Conservation (phyloP, 257 asterid genomes). For the Scutellaria baicalensis region DNA sequence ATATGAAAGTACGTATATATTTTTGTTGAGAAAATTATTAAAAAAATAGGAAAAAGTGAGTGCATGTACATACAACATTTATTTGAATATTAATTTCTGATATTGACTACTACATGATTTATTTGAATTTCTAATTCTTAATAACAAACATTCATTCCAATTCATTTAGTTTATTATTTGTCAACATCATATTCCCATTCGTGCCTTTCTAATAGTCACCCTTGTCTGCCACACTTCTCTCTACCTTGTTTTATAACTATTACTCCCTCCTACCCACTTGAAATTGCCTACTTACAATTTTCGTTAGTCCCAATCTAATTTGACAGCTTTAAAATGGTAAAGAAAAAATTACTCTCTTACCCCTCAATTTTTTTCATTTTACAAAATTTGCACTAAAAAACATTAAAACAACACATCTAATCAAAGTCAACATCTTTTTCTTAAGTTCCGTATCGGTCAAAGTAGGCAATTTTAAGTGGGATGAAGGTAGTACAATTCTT, state of each 20-base stretch:
- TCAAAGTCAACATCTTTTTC: no score
- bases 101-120: neutral
- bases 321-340: no score
- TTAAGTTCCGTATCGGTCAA: no score
- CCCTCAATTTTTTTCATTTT: no score
- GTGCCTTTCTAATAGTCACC: neutral
- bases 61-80: conserved; percentile 9
- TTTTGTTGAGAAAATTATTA: neutral
- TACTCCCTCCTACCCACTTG: no score
- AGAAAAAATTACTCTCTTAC: no score
- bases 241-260: neutral
- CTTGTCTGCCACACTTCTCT: neutral
- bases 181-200: conserved; percentile 15
- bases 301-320: no score
- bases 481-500: no score
- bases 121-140: neutral
- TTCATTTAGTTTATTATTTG: conserved; percentile 4
- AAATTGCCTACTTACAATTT: no score
- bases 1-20: neutral
- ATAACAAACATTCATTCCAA: neutral
- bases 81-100: neutral
- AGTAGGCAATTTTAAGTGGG: no score
- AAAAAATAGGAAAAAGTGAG: neutral
- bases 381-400: no score
- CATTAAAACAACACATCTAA: no score